phyloP scores from a whole-genome alignment of 83 land plant species.

The Diphasiastrum complanatum region DNA sequence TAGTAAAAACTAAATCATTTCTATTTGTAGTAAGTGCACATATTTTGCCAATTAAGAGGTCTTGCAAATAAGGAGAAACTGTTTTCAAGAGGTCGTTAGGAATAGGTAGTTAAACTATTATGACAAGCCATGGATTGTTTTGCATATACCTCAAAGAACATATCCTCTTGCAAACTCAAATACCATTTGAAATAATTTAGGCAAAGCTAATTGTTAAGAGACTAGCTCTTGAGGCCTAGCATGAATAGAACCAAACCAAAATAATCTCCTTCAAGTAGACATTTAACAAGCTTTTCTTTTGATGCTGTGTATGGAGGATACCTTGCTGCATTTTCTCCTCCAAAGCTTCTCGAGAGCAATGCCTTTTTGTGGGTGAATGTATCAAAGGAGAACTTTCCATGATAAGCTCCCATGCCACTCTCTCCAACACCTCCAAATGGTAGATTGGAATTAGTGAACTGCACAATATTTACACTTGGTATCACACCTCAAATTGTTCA shows the following conservation, averaged over 20 bases:
- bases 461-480: slow-evolving; percentile 5
- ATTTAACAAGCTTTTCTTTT: slow-evolving; percentile 16
- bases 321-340: slow-evolving; percentile 12
- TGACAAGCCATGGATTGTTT: no score
- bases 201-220: no score
- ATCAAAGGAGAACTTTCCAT: slow-evolving; percentile 17
- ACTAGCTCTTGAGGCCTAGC: slow-evolving; percentile 25
- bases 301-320: slow-evolving; percentile 34
- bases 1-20: no score
- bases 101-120: no score
- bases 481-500: no score
- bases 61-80: no score
- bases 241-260: slow-evolving; percentile 9
- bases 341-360: slow-evolving; percentile 2
- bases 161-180: no score
- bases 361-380: slow-evolving; percentile 17
- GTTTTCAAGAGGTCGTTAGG: no score
- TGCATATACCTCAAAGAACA: no score
- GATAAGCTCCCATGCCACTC: slow-evolving; percentile 25
- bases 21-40: no score
- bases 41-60: no score
- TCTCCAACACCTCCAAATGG: slow-evolving; percentile 25
- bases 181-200: no score
- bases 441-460: neutral
- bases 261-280: slow-evolving; percentile 8